Conservation (phyloP, 2,329 filamentous ascomycete genomes). For the Xylariaceae sp. region DNA sequence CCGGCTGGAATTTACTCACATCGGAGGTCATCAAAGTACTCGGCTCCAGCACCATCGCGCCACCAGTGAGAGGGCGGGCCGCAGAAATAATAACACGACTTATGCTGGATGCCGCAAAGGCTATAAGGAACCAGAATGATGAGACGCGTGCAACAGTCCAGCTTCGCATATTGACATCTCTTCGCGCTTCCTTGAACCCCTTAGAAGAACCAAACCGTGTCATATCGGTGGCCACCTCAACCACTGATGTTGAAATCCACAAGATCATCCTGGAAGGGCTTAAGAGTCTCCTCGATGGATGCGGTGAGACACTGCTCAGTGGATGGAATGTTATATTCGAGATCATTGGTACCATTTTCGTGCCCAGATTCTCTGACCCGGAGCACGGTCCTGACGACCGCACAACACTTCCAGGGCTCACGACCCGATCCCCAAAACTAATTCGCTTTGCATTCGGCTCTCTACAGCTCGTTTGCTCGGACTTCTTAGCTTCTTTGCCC, state of each 20-base stretch:
- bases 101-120: conserved; percentile 52
- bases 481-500: conserved; percentile 74
- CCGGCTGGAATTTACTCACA: conserved; percentile 69
- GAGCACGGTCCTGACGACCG: conserved; percentile 31
- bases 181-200: conserved; percentile 55
- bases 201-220: conserved; percentile 51
- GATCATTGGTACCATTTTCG: conserved; percentile 77
- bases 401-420: conserved; percentile 35
- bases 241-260: conserved; percentile 73
- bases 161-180: conserved; percentile 62
- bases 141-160: conserved; percentile 58
- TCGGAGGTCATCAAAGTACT: conserved; percentile 49
- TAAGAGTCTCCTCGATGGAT: conserved; percentile 78
- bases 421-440: conserved; percentile 63
- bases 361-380: conserved; percentile 35
- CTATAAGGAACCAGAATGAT: conserved; percentile 48
- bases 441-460: conserved; percentile 85
- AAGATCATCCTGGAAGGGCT: conserved; percentile 73
- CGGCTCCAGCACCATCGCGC: conserved; percentile 41
- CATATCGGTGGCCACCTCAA: conserved; percentile 51
- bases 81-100: conserved; percentile 60
- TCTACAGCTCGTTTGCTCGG: conserved; percentile 86
- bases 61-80: conserved; percentile 53
- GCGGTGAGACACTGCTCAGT: conserved; percentile 73
- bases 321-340: conserved; percentile 86